Base-by-base conservation (phyloP, 805 yeast genomes). In the Candida peoriensis region DNA sequence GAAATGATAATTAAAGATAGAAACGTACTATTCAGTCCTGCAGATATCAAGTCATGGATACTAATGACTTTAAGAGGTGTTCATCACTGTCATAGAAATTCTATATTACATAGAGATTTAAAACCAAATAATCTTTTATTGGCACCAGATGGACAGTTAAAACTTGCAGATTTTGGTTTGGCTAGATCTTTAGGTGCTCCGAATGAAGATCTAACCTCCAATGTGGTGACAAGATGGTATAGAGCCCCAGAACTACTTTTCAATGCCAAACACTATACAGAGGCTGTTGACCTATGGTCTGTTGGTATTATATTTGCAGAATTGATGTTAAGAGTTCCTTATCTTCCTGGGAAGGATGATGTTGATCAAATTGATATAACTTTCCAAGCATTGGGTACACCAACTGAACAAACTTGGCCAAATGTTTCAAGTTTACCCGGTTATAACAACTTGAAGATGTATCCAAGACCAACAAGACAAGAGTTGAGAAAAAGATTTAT, bases 161-260 rank as follows among this genome's bases (percentile, higher is more conserved):
- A 93, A 57, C 72, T 93, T 42, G 98, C 98, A 3, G 99, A 93
- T 85, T 93, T 93, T 65, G 98, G 98, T 46, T 67, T 90, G 29
- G 97, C 97, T 0, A 66, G 98, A 43, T 74, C 89, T 3, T 64
- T 86, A 38, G 90, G 94, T 0, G 70, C 80, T 17, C 85, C 89
- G 0, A 75, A 77, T 39, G 93, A 83, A 44, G 74, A 70, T 29
- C 64, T 93, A 57, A 85, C 97, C 0, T 84, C 95, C 2, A 90
- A 89, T 43, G 99, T 93, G 4, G 98, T 93, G 2, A 93, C 99
- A 3, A 64, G 97, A 41, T 93, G 99, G 99, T 93, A 93, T 59
- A 66, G 97, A 36, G 95, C 97, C 0, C 99, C 99, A 0, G 99
- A 93, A 52, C 64, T 93, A 30, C 63, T 93, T 17, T 76, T 90